Evolutionary conservation across 805 yeast species (phyloP).

Genomic region (Candida jianshihensis): DNA sequence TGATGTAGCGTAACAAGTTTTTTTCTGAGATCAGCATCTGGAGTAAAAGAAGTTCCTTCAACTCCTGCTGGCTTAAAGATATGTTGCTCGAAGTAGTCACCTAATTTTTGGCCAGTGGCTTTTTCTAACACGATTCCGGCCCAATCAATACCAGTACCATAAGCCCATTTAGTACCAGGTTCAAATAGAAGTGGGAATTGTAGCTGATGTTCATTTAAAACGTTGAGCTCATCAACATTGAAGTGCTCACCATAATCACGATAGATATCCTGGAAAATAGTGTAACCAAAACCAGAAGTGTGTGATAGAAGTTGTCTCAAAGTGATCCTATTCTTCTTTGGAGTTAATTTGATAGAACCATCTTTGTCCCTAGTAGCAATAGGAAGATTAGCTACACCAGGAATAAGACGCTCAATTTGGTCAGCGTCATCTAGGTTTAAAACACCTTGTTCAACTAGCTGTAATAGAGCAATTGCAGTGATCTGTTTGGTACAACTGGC

Average conservation of each 20-base stretch:
- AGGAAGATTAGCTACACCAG: constrained; percentile 18
- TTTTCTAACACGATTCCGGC: constrained; percentile 22
- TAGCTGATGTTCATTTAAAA: constrained; percentile 1
- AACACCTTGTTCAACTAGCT: constrained; percentile 23
- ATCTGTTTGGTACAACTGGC: constrained; percentile 25
- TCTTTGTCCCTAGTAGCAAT: constrained; percentile 12
- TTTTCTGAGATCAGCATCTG: constrained; percentile 3
- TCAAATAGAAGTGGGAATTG: constrained; percentile 20
- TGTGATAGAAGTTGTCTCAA: constrained; percentile 25
- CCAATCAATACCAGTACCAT: constrained; percentile 27
- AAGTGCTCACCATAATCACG: background rate
- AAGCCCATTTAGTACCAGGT: constrained; percentile 26
- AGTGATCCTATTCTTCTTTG: constrained; percentile 21
- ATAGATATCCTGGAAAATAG: constrained; percentile 16
- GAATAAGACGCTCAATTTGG: constrained; percentile 20
- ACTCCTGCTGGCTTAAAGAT: constrained; percentile 23
- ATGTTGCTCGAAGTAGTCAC: constrained; percentile 18
- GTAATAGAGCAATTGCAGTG: constrained; percentile 21
- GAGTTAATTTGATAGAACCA: constrained; percentile 12
- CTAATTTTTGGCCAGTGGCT: constrained; percentile 17
- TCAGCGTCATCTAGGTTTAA: constrained; percentile 20
- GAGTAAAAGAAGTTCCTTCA: constrained; percentile 13
- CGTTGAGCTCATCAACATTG: constrained; percentile 5
- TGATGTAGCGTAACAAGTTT: constrained; percentile 10
- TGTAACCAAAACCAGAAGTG: constrained; percentile 27